Evolutionary conservation across 208 protist species (phyloP), one percentile per base, ranked within the genome.

Genomic region (Leishmania arabica): DNA sequence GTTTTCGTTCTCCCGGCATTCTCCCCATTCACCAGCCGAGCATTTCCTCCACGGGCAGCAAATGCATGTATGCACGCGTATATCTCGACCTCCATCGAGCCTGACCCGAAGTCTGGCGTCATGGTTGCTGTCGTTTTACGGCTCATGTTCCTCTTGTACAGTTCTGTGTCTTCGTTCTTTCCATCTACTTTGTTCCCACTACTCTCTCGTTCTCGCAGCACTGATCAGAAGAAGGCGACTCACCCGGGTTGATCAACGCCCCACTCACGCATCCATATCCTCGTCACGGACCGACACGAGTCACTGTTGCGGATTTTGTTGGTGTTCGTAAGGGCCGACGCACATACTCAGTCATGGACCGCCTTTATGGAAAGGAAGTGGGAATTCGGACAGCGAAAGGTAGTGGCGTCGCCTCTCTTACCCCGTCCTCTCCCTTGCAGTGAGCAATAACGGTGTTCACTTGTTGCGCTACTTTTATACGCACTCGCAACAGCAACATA

Each of bases 121-220:
- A 31, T 47, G 15, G 56, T 56, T 71, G 60, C 1, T 37, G 27
- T 80, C 11, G 66, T 77, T 47, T 3, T 56, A 24, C 65, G 19
- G 70, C 13, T 80, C 69, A 31, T 77, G 79, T 19, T 68, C 40
- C 66, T 75, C 17, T 15, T 87, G 37, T 84, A 65, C 47, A 75
- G 69, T 87, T 80, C 45, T 60, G 15, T 54, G 60, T 53, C n/a
- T 53, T 82, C 27, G 42, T 5, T 40, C 3, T 34, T 42, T 3
- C 24, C 17, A 65, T 68, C 13, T 53, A 45, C 24, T 53, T 49
- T 9, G 6, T 21, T 34, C 9, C 42, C 3, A n/a, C 21, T 31
- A 34, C 27, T 53, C 69, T 31, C 69, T 53, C 21, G 45, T 31
- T 11, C 13, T n/a, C 19, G 69, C 24, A 27, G 21, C 66, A 40